Evolutionary conservation across 164 flowering plant genomes (phyloP).

Genomic region (Paratinospora sagittata): DNA sequence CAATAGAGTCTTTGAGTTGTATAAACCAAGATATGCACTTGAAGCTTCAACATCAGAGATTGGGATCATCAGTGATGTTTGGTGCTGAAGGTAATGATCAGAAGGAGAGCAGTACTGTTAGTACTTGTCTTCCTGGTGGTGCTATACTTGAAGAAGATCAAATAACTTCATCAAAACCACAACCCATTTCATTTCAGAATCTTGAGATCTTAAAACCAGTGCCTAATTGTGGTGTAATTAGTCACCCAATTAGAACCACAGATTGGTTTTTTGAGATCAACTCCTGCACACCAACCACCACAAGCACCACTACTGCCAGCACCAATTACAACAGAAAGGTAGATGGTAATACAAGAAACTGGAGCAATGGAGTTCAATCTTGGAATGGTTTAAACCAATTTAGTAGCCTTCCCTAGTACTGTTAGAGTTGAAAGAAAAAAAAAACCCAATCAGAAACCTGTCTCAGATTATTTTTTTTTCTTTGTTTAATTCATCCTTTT

Average conservation of each 20-base stretch:
- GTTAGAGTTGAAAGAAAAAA: not conserved
- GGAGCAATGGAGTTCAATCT: conserved; percentile 35
- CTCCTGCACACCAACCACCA: conserved; percentile 20
- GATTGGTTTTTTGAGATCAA: conserved; percentile 47
- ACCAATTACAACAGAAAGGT: not conserved
- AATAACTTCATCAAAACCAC: conserved; percentile 17
- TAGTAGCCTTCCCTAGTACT: not conserved
- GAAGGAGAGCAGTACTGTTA: conserved; percentile 14
- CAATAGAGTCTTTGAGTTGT: conserved; percentile 71
- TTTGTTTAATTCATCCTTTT: not conserved
- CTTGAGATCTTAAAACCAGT: conserved; percentile 34
- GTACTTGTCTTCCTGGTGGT: conserved; percentile 8
- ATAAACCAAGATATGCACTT: conserved; percentile 78
- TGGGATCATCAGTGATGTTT: conserved; percentile 30
- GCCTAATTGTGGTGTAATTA: not conserved
- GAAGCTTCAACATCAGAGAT: conserved; percentile 76
- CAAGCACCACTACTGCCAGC: conserved; percentile 8
- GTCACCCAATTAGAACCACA: conserved; percentile 22
- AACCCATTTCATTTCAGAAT: conserved; percentile 40
- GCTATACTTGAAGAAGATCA: conserved; percentile 8
- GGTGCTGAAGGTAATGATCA: conserved; percentile 17
- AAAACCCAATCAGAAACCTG: no score
- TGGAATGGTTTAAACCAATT: conserved; percentile 29
- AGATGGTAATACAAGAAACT: conserved; percentile 16
- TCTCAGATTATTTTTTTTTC: conserved; percentile 11